Conservation (phyloP, 1,284 basidiomycete genomes). For the Ceratobasidium sp. region DNA sequence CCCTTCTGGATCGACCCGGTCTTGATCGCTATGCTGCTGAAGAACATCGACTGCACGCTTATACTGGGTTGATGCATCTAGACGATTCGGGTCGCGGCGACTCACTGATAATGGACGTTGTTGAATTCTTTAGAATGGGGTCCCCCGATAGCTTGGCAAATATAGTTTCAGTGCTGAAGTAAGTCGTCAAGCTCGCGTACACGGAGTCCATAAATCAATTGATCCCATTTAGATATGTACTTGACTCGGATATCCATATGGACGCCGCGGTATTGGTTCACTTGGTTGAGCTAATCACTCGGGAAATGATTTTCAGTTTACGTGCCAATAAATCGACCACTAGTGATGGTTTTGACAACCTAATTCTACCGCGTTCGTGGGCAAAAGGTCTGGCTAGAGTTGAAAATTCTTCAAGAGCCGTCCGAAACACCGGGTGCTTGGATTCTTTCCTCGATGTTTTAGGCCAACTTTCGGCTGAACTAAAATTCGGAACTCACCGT, state of each 20-base stretch:
- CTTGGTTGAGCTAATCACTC: slow-evolving; percentile 11
- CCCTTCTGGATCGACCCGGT: neutral
- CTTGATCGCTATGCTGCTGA: neutral
- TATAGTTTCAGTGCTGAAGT: neutral
- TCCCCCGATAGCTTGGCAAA: neutral
- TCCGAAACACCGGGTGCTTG: neutral
- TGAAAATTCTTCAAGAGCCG: neutral
- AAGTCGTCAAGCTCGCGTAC: neutral
- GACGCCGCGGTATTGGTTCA: slow-evolving; percentile 1
- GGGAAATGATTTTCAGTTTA: slow-evolving; percentile 8
- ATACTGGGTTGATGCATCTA: neutral
- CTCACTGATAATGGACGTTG: neutral
- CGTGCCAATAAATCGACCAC: neutral
- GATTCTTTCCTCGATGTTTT: neutral
- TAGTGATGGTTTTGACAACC: neutral
- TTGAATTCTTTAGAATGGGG: neutral
- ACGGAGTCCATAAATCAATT: neutral
- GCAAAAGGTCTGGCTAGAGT: neutral
- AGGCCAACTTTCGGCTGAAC: neutral
- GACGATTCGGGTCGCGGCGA: neutral
- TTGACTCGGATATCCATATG: neutral
- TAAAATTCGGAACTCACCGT: neutral
- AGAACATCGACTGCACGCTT: neutral
- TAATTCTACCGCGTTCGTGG: neutral
- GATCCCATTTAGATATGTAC: neutral